These are phyloP conservation scores for Malus asiatica DNA, from an alignment of 306 rosid species.

Conservation along the genomic window DNA sequence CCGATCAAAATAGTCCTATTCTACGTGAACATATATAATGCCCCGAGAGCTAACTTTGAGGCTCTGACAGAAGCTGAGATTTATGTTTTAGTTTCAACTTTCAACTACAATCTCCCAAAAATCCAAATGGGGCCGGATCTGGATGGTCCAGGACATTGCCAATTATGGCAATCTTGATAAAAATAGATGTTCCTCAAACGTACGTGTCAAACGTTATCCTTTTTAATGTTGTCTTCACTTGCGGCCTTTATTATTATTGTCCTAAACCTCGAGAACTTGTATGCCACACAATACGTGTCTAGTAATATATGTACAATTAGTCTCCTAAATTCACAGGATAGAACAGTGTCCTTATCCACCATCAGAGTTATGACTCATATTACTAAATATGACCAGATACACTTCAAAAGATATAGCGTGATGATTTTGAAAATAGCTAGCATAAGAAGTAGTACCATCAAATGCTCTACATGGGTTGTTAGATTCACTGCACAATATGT, in stretches of 20 bases:
- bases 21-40: neutral
- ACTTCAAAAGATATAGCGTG: neutral
- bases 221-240: too few relatives aligned
- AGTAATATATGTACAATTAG: neutral
- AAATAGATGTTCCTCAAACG: neutral
- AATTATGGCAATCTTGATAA: too few relatives aligned
- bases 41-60: neutral
- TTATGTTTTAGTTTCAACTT: neutral
- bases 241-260: too few relatives aligned
- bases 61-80: neutral
- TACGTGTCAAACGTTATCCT: too few relatives aligned
- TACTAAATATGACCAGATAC: neutral
- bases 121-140: neutral
- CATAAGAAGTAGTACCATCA: neutral
- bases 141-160: neutral
- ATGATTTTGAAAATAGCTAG: neutral
- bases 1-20: too few relatives aligned
- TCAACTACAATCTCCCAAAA: neutral
- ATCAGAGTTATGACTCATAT: too few relatives aligned
- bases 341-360: too few relatives aligned
- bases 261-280: neutral
- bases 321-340: too few relatives aligned
- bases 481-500: neutral
- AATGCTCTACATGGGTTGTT: neutral
- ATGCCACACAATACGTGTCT: too few relatives aligned